phyloP scores from a whole-genome alignment of 805 yeast species.

The Candida sphagnicola region DNA sequence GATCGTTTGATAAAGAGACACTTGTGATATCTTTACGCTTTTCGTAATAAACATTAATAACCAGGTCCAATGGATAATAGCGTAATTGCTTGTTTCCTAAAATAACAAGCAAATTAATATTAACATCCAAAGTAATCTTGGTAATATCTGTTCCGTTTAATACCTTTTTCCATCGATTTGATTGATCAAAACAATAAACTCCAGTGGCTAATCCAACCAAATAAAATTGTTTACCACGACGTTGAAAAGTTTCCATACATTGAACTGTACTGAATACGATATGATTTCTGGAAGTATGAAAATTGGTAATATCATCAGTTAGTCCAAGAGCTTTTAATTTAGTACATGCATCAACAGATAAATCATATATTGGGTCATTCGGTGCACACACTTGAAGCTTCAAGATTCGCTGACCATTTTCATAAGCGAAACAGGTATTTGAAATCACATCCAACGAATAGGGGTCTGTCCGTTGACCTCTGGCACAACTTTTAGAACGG shows the following conservation, averaged over 20 bases:
- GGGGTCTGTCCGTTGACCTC: constrained; percentile 43
- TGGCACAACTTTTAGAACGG: constrained; percentile 15
- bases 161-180: constrained; percentile 56
- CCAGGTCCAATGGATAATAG: constrained; percentile 59
- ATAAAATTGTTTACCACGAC: constrained; percentile 42
- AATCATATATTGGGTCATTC: constrained; percentile 46
- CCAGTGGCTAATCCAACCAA: constrained; percentile 65
- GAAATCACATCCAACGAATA: constrained; percentile 51
- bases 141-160: constrained; percentile 49
- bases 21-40: constrained; percentile 39
- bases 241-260: constrained; percentile 44
- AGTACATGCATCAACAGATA: constrained; percentile 18
- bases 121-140: constrained; percentile 58
- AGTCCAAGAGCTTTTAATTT: constrained; percentile 20
- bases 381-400: constrained; percentile 52
- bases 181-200: constrained; percentile 47
- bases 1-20: constrained; percentile 45
- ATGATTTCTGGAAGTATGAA: constrained; percentile 15
- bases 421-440: constrained; percentile 62
- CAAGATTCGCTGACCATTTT: constrained; percentile 44
- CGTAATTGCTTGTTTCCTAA: constrained; percentile 57
- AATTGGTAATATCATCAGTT: constrained; percentile 21
- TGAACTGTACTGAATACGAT: constrained; percentile 34
- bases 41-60: constrained; percentile 56
- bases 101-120: constrained; percentile 52